Conservation (phyloP, 441 rosid species). For the Bruguiera hainesii region DNA sequence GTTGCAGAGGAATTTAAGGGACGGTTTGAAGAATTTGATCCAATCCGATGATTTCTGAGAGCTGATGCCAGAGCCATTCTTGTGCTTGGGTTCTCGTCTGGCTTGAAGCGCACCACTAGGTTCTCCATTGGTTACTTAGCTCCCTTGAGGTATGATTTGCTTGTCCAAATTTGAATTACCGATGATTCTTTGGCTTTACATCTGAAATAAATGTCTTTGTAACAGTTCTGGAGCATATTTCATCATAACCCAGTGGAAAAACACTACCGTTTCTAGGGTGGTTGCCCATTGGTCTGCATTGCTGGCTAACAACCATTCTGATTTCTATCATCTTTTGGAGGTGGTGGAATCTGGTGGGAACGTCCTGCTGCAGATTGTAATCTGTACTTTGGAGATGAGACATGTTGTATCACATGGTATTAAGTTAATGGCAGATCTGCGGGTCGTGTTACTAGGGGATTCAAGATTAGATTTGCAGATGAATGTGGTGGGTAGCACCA, state of each 20-base stretch:
- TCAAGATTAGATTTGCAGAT: too few species aligned
- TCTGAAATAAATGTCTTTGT: neutral
- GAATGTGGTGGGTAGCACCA: too few species aligned
- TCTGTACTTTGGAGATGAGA: neutral
- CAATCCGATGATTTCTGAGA: constrained; percentile 27
- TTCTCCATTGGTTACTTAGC: neutral
- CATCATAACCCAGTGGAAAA: neutral
- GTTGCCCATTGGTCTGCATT: neutral
- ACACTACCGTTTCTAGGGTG: constrained; percentile 3
- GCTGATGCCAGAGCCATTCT: neutral
- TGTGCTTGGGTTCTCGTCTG: neutral
- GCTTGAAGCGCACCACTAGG: neutral
- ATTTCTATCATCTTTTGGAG: too few species aligned
- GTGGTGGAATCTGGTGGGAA: too few species aligned
- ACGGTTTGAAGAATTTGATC: constrained; percentile 59
- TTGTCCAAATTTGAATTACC: neutral
- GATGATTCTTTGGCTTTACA: constrained; percentile 5
- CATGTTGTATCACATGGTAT: neutral
- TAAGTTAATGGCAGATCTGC: neutral
- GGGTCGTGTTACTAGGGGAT: too few species aligned
- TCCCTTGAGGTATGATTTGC: constrained; percentile 16
- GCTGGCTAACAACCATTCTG: too few species aligned
- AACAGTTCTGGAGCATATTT: neutral
- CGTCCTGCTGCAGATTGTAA: too few species aligned
- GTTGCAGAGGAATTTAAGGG: constrained; percentile 63